These are phyloP conservation scores for Ascochyta viciae-villosae DNA, from an alignment of 2,329 filamentous ascomycete species.

Conservation along the genomic window DNA sequence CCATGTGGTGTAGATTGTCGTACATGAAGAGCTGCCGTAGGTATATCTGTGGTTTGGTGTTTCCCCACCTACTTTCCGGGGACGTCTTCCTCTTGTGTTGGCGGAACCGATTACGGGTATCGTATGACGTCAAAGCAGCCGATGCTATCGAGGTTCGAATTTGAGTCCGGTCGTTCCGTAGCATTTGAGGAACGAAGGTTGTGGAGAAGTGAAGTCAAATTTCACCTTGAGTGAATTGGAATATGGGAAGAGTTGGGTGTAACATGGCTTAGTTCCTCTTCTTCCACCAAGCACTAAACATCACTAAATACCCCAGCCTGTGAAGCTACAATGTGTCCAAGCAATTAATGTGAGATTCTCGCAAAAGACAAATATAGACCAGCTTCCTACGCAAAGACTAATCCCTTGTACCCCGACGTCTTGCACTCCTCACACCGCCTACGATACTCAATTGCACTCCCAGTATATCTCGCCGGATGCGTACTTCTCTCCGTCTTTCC, in stretches of 20 bases:
- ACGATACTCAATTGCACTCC: constrained; percentile 54
- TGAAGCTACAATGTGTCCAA: too few species aligned
- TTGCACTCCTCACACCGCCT: constrained; percentile 34
- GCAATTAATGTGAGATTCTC: too few species aligned
- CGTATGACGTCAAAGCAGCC: too few species aligned
- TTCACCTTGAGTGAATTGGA: too few species aligned
- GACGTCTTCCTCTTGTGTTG: background rate
- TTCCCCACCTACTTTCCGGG: background rate
- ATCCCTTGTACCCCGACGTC: constrained; percentile 27
- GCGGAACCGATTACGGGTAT: background rate
- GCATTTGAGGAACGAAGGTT: too few species aligned
- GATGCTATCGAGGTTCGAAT: too few species aligned
- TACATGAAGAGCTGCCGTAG: background rate
- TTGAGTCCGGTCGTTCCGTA: too few species aligned
- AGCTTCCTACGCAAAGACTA: constrained; percentile 18
- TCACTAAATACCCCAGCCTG: too few species aligned
- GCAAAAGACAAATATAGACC: background rate
- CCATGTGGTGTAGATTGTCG: background rate
- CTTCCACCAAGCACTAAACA: too few species aligned
- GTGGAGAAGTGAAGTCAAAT: too few species aligned
- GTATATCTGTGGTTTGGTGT: background rate
- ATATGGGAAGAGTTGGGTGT: too few species aligned
- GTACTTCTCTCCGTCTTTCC: constrained; percentile 51
- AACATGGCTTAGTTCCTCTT: too few species aligned
- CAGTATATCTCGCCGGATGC: constrained; percentile 52